phyloP scores from a whole-genome alignment of 306 rosid species.

The Cucurbita moschata region DNA sequence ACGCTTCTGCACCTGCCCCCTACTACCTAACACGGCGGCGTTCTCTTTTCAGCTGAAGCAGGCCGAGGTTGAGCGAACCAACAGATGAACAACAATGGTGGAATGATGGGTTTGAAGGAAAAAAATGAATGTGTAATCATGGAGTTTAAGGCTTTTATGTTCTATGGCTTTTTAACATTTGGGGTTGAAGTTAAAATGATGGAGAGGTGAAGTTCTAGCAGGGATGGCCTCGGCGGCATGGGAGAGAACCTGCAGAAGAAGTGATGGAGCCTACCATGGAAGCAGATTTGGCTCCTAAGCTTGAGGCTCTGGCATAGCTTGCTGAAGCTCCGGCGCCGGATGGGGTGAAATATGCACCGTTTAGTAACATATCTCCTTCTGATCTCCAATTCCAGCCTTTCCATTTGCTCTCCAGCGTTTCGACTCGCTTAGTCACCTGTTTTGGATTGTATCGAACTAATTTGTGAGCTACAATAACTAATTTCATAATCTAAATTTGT shows the following conservation, averaged over 20 bases:
- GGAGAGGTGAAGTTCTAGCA: slow-evolving; percentile 30
- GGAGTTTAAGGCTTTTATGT: slow-evolving; percentile 1
- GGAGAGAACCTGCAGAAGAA: slow-evolving; percentile 65
- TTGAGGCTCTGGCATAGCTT: slow-evolving; percentile 91
- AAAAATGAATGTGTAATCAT: slow-evolving; percentile 30
- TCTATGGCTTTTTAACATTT: neutral
- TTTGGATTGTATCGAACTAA: neutral
- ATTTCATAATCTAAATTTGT: neutral
- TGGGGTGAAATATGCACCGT: slow-evolving; percentile 97
- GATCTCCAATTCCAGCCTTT: slow-evolving; percentile 95
- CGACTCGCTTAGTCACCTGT: slow-evolving; percentile 95
- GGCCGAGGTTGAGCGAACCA: slow-evolving; percentile 76
- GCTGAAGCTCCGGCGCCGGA: slow-evolving; percentile 96
- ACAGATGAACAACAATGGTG: slow-evolving; percentile 24
- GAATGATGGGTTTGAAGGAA: slow-evolving; percentile 24
- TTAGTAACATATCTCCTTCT: slow-evolving; percentile 74
- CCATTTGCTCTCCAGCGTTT: slow-evolving; percentile 50
- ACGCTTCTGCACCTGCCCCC: slow-evolving; percentile 95
- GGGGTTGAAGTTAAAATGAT: slow-evolving; percentile 12
- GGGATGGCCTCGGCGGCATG: slow-evolving; percentile 63
- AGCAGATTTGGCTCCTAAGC: slow-evolving; percentile 98
- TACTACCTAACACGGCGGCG: slow-evolving; percentile 20
- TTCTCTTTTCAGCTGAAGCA: slow-evolving; percentile 59
- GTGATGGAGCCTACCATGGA: slow-evolving; percentile 91
- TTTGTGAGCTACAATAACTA: neutral